Evolutionary conservation across 768 basidiomycete genomes (phyloP).

Genomic region (Pleurotus citrinopileatus): DNA sequence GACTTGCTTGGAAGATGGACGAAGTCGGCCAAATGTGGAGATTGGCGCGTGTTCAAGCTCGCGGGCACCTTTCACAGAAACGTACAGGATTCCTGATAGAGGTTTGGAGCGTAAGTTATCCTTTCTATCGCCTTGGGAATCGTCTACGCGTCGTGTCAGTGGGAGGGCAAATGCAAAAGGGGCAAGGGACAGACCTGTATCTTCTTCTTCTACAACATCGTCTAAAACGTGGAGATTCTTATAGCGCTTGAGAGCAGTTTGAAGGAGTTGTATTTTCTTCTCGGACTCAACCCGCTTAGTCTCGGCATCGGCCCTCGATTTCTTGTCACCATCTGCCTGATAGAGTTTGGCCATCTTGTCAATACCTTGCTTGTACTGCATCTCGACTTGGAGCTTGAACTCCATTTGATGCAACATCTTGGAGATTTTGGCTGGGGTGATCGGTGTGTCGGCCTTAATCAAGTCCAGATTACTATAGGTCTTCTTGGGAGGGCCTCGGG

Average conservation of each 20-base stretch:
- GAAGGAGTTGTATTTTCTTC: slow-evolving; percentile 92
- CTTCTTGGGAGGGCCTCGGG: slow-evolving; percentile 49
- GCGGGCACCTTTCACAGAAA: slow-evolving; percentile 85
- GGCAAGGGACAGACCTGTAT: slow-evolving; percentile 45
- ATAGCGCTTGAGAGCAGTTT: slow-evolving; percentile 91
- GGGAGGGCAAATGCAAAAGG: slow-evolving; percentile 11
- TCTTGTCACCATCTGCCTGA: slow-evolving; percentile 96
- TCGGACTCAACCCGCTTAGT: slow-evolving; percentile 93
- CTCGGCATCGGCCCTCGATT: slow-evolving; percentile 89
- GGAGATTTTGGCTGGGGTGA: slow-evolving; percentile 94
- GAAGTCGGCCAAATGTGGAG: slow-evolving; percentile 48
- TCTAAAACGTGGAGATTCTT: slow-evolving; percentile 95
- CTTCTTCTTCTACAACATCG: slow-evolving; percentile 85
- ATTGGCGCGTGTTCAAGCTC: slow-evolving; percentile 95
- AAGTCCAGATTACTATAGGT: slow-evolving; percentile 87
- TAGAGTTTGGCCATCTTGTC: slow-evolving; percentile 99
- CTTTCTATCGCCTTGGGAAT: slow-evolving; percentile 81
- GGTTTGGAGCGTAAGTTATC: slow-evolving; percentile 93
- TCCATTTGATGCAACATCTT: slow-evolving; percentile 98
- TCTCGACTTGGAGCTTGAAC: slow-evolving; percentile 98
- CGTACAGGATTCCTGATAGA: slow-evolving; percentile 86
- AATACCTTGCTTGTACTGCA: slow-evolving; percentile 96
- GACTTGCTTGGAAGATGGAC: slow-evolving; percentile 76
- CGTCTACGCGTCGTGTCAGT: slow-evolving; percentile 25
- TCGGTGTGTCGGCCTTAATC: slow-evolving; percentile 95